phyloP scores from a whole-genome alignment of 345 rosid species.

The Fremontodendron californicum region DNA sequence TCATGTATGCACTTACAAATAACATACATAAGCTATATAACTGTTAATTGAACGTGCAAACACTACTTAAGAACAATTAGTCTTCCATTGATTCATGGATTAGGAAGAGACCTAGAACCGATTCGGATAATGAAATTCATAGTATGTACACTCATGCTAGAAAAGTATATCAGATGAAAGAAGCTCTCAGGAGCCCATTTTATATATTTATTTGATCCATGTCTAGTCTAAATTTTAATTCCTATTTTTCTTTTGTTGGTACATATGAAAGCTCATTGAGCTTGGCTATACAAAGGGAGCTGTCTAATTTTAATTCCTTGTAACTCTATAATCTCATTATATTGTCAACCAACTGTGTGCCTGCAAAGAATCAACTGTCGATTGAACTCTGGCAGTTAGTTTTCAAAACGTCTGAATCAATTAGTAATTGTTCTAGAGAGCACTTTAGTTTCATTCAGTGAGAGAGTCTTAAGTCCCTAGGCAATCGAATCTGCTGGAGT shows the following conservation, averaged over 20 bases:
- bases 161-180: neutral
- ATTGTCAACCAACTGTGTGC: neutral
- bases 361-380: neutral
- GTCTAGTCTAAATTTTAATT: neutral
- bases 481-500: constrained; percentile 93
- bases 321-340: neutral
- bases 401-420: constrained; percentile 71
- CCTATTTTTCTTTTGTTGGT: neutral
- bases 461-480: constrained; percentile 72
- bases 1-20: neutral
- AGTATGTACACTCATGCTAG: neutral
- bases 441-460: constrained; percentile 61
- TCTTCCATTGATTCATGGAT: neutral
- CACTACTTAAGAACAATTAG: neutral
- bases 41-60: neutral
- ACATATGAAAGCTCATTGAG: neutral
- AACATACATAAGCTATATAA: neutral
- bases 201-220: neutral
- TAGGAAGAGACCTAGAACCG: neutral
- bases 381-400: neutral
- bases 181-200: neutral
- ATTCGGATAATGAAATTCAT: neutral
- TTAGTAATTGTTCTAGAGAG: constrained; percentile 63
- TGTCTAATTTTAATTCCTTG: neutral
- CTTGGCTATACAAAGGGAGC: neutral